Conservation (phyloP, 495 filamentous ascomycete genomes). For the Wilcoxina mikolae region DNA sequence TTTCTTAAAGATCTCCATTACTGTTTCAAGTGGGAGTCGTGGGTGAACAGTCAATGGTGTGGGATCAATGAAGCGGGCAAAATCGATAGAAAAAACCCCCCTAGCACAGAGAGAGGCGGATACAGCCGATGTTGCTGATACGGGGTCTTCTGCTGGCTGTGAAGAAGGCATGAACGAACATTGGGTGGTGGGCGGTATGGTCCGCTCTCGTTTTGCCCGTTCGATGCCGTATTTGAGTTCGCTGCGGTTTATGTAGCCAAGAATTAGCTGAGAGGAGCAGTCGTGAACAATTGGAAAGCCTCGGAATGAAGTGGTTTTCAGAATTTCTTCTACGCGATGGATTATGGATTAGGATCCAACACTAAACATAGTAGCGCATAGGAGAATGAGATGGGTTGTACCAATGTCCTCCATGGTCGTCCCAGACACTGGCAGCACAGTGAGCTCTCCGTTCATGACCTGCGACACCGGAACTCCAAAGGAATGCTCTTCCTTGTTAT, state of each 20-base stretch:
- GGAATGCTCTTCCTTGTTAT: constrained; percentile 96
- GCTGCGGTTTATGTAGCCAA: constrained; percentile 91
- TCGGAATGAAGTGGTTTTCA: constrained; percentile 71
- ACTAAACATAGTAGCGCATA: neutral
- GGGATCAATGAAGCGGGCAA: constrained; percentile 75
- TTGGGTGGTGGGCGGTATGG: constrained; percentile 46
- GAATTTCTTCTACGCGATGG: constrained; percentile 43
- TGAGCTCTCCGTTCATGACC: constrained; percentile 73
- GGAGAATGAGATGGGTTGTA: no score
- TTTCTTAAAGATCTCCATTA: constrained; percentile 98
- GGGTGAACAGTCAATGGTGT: constrained; percentile 87
- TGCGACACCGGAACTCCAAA: constrained; percentile 91
- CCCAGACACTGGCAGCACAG: constrained; percentile 57
- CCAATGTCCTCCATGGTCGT: constrained; percentile 55
- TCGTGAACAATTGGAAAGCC: constrained; percentile 90
- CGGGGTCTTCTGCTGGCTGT: constrained; percentile 27
- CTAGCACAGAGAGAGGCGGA: constrained; percentile 1
- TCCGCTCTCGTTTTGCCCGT: constrained; percentile 59
- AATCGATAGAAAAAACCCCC: constrained; percentile 49
- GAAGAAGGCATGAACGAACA: constrained; percentile 62
- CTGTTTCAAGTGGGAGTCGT: constrained; percentile 81
- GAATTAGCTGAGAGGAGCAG: constrained; percentile 48
- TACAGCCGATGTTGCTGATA: constrained; percentile 19
- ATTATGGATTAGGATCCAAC: neutral
- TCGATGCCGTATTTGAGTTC: constrained; percentile 86